A percentile compares a stretch with the other conserved stretches of the same genome.
These are phyloP conservation scores for Hygrophoropsis aurantiaca DNA, from an alignment of 768 basidiomycete genomes.

Conservation along the genomic window DNA sequence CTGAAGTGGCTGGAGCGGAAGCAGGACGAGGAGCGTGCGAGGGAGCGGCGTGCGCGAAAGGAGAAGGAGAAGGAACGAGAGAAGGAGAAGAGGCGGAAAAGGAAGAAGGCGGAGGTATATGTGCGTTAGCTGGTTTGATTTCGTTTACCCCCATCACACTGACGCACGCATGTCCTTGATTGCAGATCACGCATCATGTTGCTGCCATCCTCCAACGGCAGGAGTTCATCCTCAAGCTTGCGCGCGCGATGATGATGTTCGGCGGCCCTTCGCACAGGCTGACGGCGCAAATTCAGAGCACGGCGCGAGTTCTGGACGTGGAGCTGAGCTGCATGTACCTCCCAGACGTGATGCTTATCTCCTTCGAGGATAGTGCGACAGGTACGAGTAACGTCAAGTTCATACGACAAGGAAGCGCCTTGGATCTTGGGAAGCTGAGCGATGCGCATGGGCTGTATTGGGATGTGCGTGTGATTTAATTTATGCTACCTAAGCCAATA, in stretches of 20 bases:
- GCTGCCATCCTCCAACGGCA: slow-evolving; percentile 81
- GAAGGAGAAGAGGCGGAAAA: slow-evolving; percentile 47
- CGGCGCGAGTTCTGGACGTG: slow-evolving; percentile 77
- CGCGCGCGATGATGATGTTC: slow-evolving; percentile 88
- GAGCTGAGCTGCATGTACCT: slow-evolving; percentile 72
- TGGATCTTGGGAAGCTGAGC: slow-evolving; percentile 77
- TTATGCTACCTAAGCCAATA: neutral
- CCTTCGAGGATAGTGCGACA: slow-evolving; percentile 78
- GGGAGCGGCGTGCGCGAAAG: slow-evolving; percentile 36
- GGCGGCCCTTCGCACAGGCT: slow-evolving; percentile 83
- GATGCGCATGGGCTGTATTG: slow-evolving; percentile 74
- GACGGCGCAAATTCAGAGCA: slow-evolving; percentile 77
- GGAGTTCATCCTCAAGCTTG: slow-evolving; percentile 82
- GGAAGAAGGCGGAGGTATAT: slow-evolving; percentile 75
- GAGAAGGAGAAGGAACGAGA: slow-evolving; percentile 39
- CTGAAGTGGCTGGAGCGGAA: slow-evolving; percentile 28
- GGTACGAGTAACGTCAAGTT: slow-evolving; percentile 82
- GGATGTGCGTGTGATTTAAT: slow-evolving; percentile 43
- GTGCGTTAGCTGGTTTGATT: too few relatives aligned
- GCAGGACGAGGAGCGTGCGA: slow-evolving; percentile 15
- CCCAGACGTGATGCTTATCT: slow-evolving; percentile 74
- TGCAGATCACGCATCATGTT: slow-evolving; percentile 78
- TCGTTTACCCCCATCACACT: too few relatives aligned
- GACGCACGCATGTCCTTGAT: too few relatives aligned
- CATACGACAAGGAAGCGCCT: slow-evolving; percentile 66